phyloP scores from a whole-genome alignment of 179 eudicot species.

The Beta macrorhiza region DNA sequence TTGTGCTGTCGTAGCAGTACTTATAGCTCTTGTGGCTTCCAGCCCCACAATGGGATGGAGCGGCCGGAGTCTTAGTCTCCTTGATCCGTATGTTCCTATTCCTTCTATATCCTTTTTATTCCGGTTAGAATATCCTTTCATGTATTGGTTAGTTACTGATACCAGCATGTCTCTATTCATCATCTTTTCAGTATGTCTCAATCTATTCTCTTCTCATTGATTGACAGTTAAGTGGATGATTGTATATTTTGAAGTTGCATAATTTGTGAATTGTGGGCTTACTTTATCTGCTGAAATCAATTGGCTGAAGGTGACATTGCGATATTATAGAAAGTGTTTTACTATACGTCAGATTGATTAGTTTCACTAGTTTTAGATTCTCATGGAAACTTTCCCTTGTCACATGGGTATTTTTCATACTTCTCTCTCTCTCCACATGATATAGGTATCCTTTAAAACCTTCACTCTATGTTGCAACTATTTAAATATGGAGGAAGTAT shows the following conservation, averaged over 20 bases:
- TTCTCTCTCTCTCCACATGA: too few relatives aligned
- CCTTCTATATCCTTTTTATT: neutral
- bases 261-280: neutral
- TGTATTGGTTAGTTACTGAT: neutral
- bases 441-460: too few relatives aligned
- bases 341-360: neutral
- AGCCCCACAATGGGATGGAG: conserved; percentile 99
- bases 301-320: neutral
- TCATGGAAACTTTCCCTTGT: too few relatives aligned
- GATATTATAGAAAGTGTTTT: neutral
- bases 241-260: neutral
- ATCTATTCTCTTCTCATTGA: too few relatives aligned
- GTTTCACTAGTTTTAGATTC: too few relatives aligned
- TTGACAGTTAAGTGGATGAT: too few relatives aligned
- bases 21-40: conserved; percentile 87
- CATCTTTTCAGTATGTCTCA: too few relatives aligned
- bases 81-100: conserved; percentile 79
- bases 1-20: conserved; percentile 72
- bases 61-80: conserved; percentile 94
- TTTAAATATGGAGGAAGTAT: too few relatives aligned
- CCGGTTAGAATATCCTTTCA: too few relatives aligned
- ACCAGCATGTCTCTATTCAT: neutral
- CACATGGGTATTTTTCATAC: too few relatives aligned
- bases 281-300: neutral
- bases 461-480: too few relatives aligned